phyloP scores from a whole-genome alignment of 2,329 filamentous ascomycete species.

The Colletotrichum trifolii region DNA sequence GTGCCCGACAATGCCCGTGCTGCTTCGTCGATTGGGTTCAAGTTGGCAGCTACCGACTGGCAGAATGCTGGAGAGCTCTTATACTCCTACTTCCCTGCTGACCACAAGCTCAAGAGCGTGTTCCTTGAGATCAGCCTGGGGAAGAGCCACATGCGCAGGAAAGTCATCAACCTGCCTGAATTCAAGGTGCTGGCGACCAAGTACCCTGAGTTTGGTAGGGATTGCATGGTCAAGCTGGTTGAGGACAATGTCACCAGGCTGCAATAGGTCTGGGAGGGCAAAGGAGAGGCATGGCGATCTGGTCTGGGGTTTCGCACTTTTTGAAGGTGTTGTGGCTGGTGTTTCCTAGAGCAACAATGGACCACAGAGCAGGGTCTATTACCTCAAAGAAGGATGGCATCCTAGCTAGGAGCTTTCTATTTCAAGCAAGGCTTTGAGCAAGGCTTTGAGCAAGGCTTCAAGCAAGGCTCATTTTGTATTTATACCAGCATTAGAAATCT shows the following conservation, averaged over 20 bases:
- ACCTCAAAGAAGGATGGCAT: no score
- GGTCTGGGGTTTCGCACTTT: no score
- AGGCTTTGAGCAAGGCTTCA: neutral
- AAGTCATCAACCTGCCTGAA: neutral
- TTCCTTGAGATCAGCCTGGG: slow-evolving; percentile 6
- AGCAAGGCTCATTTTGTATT: no score
- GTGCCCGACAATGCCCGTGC: neutral
- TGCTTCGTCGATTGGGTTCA: neutral
- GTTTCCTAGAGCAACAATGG: no score
- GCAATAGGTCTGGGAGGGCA: neutral
- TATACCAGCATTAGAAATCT: no score
- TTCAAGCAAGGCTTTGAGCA: no score
- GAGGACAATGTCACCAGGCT: neutral
- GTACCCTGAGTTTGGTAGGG: slow-evolving; percentile 8
- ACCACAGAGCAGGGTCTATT: no score
- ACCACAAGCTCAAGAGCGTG: neutral
- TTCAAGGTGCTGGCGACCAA: neutral
- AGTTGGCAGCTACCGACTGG: neutral
- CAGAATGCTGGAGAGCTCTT: neutral
- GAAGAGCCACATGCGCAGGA: slow-evolving; percentile 1
- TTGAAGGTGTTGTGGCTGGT: no score
- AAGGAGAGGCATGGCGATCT: neutral
- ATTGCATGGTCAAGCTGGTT: slow-evolving; percentile 14
- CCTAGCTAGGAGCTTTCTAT: no score
- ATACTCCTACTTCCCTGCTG: neutral